phyloP scores from a whole-genome alignment of 2,329 filamentous ascomycete genomes.

The Penicillium freii region DNA sequence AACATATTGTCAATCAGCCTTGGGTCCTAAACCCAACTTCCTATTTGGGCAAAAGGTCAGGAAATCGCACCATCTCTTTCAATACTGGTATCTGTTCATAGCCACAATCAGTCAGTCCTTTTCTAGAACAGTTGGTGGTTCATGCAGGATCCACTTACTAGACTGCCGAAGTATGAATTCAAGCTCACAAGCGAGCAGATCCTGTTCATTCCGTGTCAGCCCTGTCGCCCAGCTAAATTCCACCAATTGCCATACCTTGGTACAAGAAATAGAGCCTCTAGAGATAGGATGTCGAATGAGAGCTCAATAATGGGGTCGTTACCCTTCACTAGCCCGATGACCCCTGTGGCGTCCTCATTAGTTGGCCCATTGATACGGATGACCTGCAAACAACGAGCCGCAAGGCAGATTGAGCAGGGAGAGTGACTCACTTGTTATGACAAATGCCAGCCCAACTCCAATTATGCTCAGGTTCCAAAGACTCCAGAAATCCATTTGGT shows the following conservation, averaged over 20 bases:
- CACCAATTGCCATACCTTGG: constrained; percentile 52
- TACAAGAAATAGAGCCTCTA: constrained; percentile 87
- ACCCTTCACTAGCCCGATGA: constrained; percentile 62
- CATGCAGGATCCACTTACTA: constrained; percentile 31
- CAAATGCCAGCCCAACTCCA: constrained; percentile 67
- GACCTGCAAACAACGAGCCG: constrained; percentile 3
- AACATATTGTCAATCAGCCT: constrained; percentile 28
- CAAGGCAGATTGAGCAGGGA: constrained; percentile 22
- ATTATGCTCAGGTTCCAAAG: constrained; percentile 73
- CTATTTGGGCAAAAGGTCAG: not conserved
- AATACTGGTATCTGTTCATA: constrained; percentile 70
- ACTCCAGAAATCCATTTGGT: constrained; percentile 80
- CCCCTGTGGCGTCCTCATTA: constrained; percentile 48
- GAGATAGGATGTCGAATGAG: constrained; percentile 82
- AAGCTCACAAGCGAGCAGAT: constrained; percentile 84
- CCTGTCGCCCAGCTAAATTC: constrained; percentile 1
- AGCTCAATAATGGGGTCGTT: constrained; percentile 67
- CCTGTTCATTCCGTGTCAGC: constrained; percentile 43
- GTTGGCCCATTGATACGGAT: not conserved
- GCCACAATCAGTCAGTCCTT: constrained; percentile 16
- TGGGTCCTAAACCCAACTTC: constrained; percentile 1
- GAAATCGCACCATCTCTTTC: constrained; percentile 71
- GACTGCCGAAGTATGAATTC: constrained; percentile 75
- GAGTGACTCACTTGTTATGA: constrained; percentile 62
- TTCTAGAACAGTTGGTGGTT: constrained; percentile 5